Percentiles rank a stretch among this genome's conserved stretches.
Evolutionary conservation across 1,284 basidiomycete genomes (phyloP).

Genomic region (Microbotryomycetes sp.): DNA sequence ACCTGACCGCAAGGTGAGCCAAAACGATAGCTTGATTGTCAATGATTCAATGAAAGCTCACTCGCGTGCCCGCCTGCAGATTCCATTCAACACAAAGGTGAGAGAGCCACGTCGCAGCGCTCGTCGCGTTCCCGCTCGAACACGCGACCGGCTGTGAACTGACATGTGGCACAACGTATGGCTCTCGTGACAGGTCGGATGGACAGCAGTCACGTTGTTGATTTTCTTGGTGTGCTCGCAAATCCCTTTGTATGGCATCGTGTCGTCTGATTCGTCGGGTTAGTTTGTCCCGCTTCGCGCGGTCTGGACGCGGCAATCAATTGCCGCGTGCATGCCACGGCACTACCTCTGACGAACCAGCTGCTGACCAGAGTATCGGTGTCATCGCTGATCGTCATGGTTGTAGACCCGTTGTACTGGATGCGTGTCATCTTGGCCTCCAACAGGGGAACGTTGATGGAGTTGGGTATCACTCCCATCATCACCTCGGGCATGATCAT

Average conservation of each 20-base stretch:
- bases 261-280: slow-evolving; percentile 86
- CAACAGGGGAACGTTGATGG: slow-evolving; percentile 97
- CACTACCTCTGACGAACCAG: neutral
- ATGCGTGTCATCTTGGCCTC: slow-evolving; percentile 98
- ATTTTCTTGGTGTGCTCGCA: slow-evolving; percentile 97
- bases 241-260: slow-evolving; percentile 90
- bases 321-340: neutral
- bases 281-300: slow-evolving; percentile 1
- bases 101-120: no score
- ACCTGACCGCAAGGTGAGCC: slow-evolving; percentile 79
- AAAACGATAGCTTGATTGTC: neutral
- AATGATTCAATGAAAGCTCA: neutral
- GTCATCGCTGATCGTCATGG: neutral
- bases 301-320: neutral
- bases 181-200: slow-evolving; percentile 54
- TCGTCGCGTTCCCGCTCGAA: no score
- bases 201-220: slow-evolving; percentile 93
- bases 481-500: slow-evolving; percentile 99
- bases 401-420: slow-evolving; percentile 89
- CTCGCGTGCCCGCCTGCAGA: slow-evolving; percentile 14
- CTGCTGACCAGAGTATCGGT: neutral
- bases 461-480: slow-evolving; percentile 95
- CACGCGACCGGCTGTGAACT: no score
- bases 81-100: slow-evolving; percentile 34
- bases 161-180: no score